Conservation (phyloP, 1,139 yeast species). For the Tardiomyces depauwii region DNA sequence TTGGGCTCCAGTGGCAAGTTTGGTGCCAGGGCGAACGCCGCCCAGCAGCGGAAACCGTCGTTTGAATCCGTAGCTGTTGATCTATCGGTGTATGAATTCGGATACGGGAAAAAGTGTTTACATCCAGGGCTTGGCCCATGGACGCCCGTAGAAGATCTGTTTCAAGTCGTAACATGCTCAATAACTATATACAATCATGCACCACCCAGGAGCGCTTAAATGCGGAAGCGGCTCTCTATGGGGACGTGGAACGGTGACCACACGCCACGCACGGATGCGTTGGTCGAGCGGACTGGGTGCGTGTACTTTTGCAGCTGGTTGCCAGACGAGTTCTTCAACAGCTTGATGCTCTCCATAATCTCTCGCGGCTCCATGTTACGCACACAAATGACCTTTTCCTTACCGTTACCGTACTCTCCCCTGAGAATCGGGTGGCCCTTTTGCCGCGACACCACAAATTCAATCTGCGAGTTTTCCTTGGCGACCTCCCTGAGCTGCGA, state of each 20-base stretch:
- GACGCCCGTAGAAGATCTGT: background rate
- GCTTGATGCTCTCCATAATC: constrained; percentile 42
- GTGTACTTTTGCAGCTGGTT: constrained; percentile 49
- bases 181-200: background rate
- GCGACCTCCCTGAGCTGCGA: constrained; percentile 51
- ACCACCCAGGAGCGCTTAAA: background rate
- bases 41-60: no score
- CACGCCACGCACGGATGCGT: constrained; percentile 84
- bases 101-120: no score
- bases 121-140: no score
- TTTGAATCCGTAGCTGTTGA: no score
- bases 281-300: constrained; percentile 67
- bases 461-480: constrained; percentile 46
- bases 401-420: constrained; percentile 48
- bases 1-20: background rate
- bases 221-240: constrained; percentile 42
- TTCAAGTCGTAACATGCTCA: no score
- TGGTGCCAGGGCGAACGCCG: no score
- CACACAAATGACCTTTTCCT: constrained; percentile 46
- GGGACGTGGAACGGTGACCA: constrained; percentile 94
- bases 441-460: constrained; percentile 57
- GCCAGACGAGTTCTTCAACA: constrained; percentile 48
- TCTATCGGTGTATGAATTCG: no score
- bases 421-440: constrained; percentile 74
- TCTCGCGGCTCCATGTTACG: constrained; percentile 44